Evolutionary conservation across 2,329 filamentous ascomycete genomes (phyloP), one percentile per base, ranked within the genome.

Genomic region (Ophiocordyceps camponoti-rufipedis): DNA sequence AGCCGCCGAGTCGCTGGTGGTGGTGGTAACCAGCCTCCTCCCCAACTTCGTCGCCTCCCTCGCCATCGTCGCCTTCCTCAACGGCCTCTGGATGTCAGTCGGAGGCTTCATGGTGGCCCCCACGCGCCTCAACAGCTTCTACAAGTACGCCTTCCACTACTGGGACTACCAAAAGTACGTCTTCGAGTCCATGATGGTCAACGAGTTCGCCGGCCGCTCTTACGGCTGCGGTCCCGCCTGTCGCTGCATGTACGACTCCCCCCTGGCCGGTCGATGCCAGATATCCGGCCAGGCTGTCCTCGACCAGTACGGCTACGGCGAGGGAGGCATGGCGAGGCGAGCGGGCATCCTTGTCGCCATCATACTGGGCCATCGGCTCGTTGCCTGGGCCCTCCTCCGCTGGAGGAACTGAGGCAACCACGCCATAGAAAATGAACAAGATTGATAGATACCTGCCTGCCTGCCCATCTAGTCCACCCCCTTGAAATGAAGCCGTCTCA

Each of bases 171-270:
- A 91, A 58, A 74, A 69, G 41, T 93, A 88, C 54, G 86, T 93
- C 4, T 94, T 93, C 58, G 77, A 89, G 56, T 85, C 84, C 13
- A 91, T 94, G 85, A 91, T 93, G 84, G 78, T 89, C 45, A 93
- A 91, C 55, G 84, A 94, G 63, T 91, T 94, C 58, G 65, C 66
- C 1, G 51, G 72, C 16, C 68, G 83, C 13, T 70, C 65, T 3
- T 93, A 84, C 18, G 50, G 39, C 62, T 68, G 50, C 4, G 56
- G 52, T 0, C 44, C 49, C 5, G 61, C 60, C 0, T 86, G 77
- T 53, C 69, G 70, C 39, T 93, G 85, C 64, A 81, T 85, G 74
- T 91, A 81, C 59, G 71, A 49, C 57, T 87, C 47, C 72, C 71
- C 39, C 56, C 66, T 31, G 62, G 53, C 51, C 5, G 47, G 52